phyloP scores from a whole-genome alignment of 768 basidiomycete genomes.

The Amanita inopinata region DNA sequence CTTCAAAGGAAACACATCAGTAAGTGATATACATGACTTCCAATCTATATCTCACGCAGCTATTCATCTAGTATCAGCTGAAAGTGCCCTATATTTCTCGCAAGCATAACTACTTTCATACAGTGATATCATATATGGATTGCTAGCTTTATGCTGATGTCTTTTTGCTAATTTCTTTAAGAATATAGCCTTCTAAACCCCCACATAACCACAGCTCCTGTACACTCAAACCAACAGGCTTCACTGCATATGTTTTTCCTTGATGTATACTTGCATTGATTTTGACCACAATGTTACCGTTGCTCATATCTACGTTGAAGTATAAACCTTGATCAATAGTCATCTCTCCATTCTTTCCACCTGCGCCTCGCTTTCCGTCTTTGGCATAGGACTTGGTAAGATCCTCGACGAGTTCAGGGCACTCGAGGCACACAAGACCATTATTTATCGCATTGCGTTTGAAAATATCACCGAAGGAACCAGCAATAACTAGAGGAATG shows the following conservation, averaged over 20 bases:
- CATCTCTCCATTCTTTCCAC: constrained; percentile 72
- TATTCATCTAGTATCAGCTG: too few species aligned
- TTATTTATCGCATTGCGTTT: constrained; percentile 99
- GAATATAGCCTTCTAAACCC: constrained; percentile 85
- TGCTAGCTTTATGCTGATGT: neutral
- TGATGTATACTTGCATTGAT: constrained; percentile 27
- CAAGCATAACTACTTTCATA: too few species aligned
- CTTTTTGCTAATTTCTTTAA: constrained; percentile 48
- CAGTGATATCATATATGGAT: neutral
- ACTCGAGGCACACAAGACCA: constrained; percentile 90
- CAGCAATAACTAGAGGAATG: constrained; percentile 88
- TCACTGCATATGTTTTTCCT: constrained; percentile 49
- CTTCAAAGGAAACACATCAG: neutral
- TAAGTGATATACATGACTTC: too few species aligned
- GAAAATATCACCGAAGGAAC: constrained; percentile 98
- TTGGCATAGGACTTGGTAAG: constrained; percentile 68
- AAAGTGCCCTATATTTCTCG: too few species aligned
- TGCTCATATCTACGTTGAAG: constrained; percentile 56
- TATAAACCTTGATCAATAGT: constrained; percentile 69
- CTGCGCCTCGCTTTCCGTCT: constrained; percentile 66
- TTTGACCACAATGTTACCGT: constrained; percentile 57
- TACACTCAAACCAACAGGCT: constrained; percentile 84
- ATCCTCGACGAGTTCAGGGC: constrained; percentile 79
- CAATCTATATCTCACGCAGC: too few species aligned
- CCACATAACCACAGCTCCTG: constrained; percentile 98